Percentiles rank a stretch among this genome's conserved stretches.
Conservation (phyloP, 768 basidiomycete genomes). For the Russula abietina region DNA sequence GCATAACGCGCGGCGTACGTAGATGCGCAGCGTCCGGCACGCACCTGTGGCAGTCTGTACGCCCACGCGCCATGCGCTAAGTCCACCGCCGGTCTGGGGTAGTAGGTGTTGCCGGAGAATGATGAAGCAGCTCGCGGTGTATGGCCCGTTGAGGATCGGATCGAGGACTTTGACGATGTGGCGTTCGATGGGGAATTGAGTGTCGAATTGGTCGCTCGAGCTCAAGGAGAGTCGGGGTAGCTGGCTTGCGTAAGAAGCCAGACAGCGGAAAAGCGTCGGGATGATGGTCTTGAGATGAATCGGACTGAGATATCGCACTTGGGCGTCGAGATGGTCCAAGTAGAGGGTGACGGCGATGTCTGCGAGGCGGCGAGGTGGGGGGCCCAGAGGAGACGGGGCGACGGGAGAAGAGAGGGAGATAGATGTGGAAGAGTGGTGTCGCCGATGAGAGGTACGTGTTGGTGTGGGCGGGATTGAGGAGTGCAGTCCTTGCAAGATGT, state of each 20-base stretch:
- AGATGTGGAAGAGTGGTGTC: conserved; percentile 59
- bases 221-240: conserved; percentile 62
- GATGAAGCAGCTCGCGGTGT: conserved; percentile 57
- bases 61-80: conserved; percentile 20
- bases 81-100: conserved; percentile 36
- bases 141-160: conserved; percentile 57
- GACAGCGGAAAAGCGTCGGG: conserved; percentile 66
- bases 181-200: conserved; percentile 41
- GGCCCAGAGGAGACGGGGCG: conserved; percentile 28
- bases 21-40: conserved; percentile 51
- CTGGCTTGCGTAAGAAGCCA: conserved; percentile 58
- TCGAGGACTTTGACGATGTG: conserved; percentile 52
- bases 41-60: conserved; percentile 31
- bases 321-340: conserved; percentile 54
- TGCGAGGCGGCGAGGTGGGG: conserved; percentile 43
- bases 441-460: conserved; percentile 41
- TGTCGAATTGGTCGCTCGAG: conserved; percentile 32
- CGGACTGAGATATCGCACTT: conserved; percentile 54
- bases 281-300: conserved; percentile 49
- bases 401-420: conserved; percentile 37
- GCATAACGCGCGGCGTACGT: conserved; percentile 55
- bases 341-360: conserved; percentile 61
- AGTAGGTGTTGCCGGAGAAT: conserved; percentile 55
- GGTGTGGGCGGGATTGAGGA: conserved; percentile 23
- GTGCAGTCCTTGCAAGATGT: conserved; percentile 23